A percentile compares a stretch with the other conserved stretches of the same genome.
Conservation (phyloP, 2,329 filamentous ascomycete genomes). For the Aureobasidium subglaciale region DNA sequence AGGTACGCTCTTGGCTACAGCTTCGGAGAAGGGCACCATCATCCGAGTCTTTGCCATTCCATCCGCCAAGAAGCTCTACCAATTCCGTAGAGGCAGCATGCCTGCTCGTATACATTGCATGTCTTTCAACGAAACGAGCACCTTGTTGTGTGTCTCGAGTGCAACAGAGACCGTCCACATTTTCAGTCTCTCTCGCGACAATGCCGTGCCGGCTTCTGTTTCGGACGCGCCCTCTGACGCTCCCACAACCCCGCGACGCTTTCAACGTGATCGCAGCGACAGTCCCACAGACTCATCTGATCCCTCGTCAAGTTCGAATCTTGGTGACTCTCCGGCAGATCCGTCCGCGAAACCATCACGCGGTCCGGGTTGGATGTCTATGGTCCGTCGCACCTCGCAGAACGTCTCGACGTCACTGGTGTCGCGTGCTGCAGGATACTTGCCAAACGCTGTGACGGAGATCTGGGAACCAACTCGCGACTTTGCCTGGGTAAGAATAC, state of each 20-base stretch:
- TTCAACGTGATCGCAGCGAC: conserved; percentile 32
- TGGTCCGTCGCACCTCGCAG: conserved; percentile 90
- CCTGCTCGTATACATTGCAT: conserved; percentile 96
- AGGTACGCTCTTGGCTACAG: conserved; percentile 83
- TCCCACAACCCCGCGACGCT: conserved; percentile 5
- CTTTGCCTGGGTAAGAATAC: conserved; percentile 94
- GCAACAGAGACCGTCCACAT: conserved; percentile 96
- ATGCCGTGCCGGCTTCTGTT: not conserved
- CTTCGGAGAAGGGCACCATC: conserved; percentile 95
- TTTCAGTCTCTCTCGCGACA: conserved; percentile 62
- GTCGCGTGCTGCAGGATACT: conserved; percentile 81
- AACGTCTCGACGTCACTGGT: conserved; percentile 85
- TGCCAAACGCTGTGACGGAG: conserved; percentile 88
- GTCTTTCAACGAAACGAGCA: conserved; percentile 95
- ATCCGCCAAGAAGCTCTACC: conserved; percentile 84
- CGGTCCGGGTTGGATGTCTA: conserved; percentile 77
- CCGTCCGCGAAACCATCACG: conserved; percentile 19
- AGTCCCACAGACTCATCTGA: conserved; percentile 31
- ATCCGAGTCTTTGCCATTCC: conserved; percentile 94
- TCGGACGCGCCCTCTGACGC: not conserved
- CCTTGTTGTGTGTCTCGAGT: conserved; percentile 88
- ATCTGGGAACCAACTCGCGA: conserved; percentile 96
- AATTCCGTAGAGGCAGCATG: conserved; percentile 92
- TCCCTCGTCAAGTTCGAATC: conserved; percentile 35
- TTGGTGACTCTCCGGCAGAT: conserved; percentile 18